Percentiles rank a stretch among this genome's conserved stretches.
phyloP scores from a whole-genome alignment of 2,329 filamentous ascomycete genomes.

The Sporothrix schenckii region DNA sequence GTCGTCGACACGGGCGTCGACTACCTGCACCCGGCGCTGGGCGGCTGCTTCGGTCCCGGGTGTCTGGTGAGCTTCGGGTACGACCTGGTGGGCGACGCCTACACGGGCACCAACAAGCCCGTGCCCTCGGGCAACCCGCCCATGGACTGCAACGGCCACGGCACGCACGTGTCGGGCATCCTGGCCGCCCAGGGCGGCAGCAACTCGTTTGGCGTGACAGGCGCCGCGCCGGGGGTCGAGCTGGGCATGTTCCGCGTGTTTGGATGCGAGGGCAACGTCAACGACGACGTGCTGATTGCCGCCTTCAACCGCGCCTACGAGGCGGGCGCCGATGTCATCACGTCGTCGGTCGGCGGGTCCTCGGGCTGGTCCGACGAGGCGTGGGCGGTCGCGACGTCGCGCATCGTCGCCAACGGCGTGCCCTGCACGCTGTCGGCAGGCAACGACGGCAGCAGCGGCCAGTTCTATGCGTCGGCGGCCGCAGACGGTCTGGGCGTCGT shows the following conservation, averaged over 20 bases:
- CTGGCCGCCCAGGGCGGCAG: constrained; percentile 47
- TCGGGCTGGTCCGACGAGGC: constrained; percentile 58
- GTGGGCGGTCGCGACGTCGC: constrained; percentile 54
- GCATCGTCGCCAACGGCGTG: constrained; percentile 59
- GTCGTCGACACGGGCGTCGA: constrained; percentile 38
- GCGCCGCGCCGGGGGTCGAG: constrained; percentile 40
- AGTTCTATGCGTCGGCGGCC: constrained; percentile 56
- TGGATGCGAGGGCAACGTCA: constrained; percentile 55
- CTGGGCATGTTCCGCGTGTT: constrained; percentile 59
- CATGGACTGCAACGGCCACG: constrained; percentile 37
- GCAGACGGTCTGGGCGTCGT: constrained; percentile 53
- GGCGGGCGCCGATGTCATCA: constrained; percentile 62
- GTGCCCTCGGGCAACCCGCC: constrained; percentile 42
- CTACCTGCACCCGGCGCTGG: constrained; percentile 37
- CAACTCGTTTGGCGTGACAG: constrained; percentile 54
- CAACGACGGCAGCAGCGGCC: constrained; percentile 52
- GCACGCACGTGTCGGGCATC: constrained; percentile 40
- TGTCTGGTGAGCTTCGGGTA: constrained; percentile 34
- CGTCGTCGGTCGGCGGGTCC: constrained; percentile 56
- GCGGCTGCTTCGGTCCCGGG: constrained; percentile 34
- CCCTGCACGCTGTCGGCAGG: constrained; percentile 55
- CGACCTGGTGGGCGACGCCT: constrained; percentile 40
- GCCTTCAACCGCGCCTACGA: constrained; percentile 64
- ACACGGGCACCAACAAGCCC: constrained; percentile 46
- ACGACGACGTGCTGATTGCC: constrained; percentile 60